Evolutionary conservation across 306 rosid species (phyloP).

Genomic region (Acacia melanoxylon): DNA sequence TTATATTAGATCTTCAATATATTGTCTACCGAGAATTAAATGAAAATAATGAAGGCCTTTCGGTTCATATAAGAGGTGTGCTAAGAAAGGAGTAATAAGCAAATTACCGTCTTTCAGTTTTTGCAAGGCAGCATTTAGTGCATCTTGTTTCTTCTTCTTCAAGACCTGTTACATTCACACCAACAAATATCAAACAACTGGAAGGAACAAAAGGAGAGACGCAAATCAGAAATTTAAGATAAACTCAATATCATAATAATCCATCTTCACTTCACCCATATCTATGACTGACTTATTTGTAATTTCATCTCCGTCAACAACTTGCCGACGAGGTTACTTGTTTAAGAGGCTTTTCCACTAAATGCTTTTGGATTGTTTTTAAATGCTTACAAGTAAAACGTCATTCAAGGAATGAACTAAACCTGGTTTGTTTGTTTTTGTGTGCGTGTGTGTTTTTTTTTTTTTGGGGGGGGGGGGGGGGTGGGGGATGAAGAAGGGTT

Average conservation of each 20-base stretch:
- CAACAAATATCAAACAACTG: slow-evolving; percentile 15
- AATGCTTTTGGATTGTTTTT: neutral
- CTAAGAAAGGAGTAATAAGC: neutral
- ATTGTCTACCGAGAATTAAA: too few species aligned
- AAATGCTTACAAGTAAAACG: neutral
- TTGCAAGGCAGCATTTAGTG: slow-evolving; percentile 56
- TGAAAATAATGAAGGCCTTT: neutral
- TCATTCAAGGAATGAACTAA: neutral
- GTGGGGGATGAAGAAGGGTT: slow-evolving; percentile 3
- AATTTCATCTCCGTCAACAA: neutral
- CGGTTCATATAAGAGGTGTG: neutral
- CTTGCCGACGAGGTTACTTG: neutral
- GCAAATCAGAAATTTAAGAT: neutral
- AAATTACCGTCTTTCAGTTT: slow-evolving; percentile 78
- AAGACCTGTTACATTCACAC: slow-evolving; percentile 52
- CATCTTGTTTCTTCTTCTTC: slow-evolving; percentile 31
- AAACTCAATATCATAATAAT: neutral
- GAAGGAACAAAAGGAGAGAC: neutral
- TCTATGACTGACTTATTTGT: neutral
- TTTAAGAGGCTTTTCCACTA: neutral
- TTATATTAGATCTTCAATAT: too few species aligned
- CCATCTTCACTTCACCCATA: neutral
- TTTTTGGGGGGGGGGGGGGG: too few species aligned
- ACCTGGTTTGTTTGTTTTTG: too few species aligned
- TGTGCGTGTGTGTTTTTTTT: neutral